Conservation (phyloP, 306 rosid species). For the Ceratonia siliqua region DNA sequence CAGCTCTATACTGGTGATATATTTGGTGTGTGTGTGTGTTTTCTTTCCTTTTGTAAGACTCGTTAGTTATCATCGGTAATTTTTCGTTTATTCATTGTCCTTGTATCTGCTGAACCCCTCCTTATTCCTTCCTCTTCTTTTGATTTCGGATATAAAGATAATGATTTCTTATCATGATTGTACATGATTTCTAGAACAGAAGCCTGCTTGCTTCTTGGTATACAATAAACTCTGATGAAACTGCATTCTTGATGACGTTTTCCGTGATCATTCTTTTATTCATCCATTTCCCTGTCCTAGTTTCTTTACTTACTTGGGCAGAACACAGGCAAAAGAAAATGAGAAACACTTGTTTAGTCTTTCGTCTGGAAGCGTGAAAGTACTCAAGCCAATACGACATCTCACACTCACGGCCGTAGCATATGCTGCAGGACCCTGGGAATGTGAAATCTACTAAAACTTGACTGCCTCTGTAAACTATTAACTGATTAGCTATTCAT, state of each 20-base stretch:
- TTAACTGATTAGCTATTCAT: too few relatives aligned
- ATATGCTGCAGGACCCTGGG: neutral
- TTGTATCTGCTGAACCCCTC: neutral
- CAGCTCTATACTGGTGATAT: slow-evolving; percentile 3
- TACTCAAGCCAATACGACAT: too few relatives aligned
- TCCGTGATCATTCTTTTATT: neutral
- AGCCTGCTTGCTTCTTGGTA: slow-evolving; percentile 12
- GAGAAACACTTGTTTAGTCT: too few relatives aligned
- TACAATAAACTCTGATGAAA: slow-evolving; percentile 2
- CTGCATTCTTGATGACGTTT: neutral
- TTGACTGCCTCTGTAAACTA: too few relatives aligned
- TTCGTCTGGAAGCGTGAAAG: too few relatives aligned
- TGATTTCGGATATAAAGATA: slow-evolving; percentile 4
- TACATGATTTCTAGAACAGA: neutral
- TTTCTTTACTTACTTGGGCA: slow-evolving; percentile 3
- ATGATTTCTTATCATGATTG: slow-evolving; percentile 13
- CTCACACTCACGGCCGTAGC: neutral
- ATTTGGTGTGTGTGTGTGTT: too few relatives aligned
- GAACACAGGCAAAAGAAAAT: slow-evolving; percentile 11
- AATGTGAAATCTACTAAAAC: neutral
- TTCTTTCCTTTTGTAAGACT: neutral
- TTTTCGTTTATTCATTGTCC: slow-evolving; percentile 4
- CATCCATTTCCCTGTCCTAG: neutral
- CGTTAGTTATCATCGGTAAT: neutral
- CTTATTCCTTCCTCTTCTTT: neutral